Evolutionary conservation across 345 rosid species (phyloP), one percentile per base, ranked within the genome.

Genomic region (Geranium brycei): DNA sequence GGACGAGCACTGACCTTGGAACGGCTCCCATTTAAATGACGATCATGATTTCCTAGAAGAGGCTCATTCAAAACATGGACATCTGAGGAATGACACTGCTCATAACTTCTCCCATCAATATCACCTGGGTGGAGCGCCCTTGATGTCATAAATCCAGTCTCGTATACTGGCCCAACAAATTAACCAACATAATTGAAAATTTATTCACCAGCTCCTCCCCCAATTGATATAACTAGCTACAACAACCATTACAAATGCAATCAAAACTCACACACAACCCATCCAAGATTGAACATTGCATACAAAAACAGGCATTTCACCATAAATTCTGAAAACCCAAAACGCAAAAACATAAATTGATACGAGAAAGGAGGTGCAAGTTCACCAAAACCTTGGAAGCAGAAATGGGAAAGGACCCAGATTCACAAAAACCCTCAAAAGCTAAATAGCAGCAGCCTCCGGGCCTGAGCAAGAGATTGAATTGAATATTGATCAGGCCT

Each of bases 121-220:
- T 89, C 91, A 62, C 90, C 89, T 17, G 89, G 93, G 71, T 83
- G 82, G 62, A 86, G 90, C 19, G 82, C 76, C 28, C 73, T 78
- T 47, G 92, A 69, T 47, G 53, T 47, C 53, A 47, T 47, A 13
- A 47, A 47, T 47, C 53, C 53, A 47, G 53, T 47, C 53, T 47
- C 53, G 3, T 47, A 47, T 13, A 11, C 53, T 8, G 10, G 53
- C 53, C 53, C 53, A 8, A 47, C 53, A 47, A 8, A 13, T 47
- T 7, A 47, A 3, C 13, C 13, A 47, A 7, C 53, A 47, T 47
- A 47, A 47, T 13, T 47, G 53, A 47, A 47, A 13, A 47, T 47
- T 13, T 47, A 47, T 47, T 47, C 53, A 47, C 14, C 53, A 8
- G 53, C 53, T 13, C 53, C 53, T 13, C 7, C 53, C 53, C 15